Evolutionary conservation across 257 asterid genomes (phyloP).

Genomic region (Scutellaria minor): DNA sequence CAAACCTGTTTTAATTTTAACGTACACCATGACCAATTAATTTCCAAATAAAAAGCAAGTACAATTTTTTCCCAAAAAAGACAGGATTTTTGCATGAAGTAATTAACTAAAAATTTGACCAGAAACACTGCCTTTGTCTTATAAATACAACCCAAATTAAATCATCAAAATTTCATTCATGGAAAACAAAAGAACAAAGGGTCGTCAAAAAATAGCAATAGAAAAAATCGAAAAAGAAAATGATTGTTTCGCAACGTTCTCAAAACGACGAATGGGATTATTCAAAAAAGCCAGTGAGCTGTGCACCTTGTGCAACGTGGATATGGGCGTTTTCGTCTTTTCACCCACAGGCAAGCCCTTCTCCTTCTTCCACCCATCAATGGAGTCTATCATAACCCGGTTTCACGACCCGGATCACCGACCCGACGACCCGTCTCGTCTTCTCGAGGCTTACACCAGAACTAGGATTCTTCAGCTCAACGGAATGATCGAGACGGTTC

Average conservation of each 20-base stretch:
- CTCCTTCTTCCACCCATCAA: slow-evolving; percentile 51
- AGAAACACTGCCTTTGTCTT: neutral
- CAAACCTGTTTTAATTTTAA: neutral
- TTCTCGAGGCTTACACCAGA: slow-evolving; percentile 34
- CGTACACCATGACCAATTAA: neutral
- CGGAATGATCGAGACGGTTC: slow-evolving; percentile 1
- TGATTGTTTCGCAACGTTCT: slow-evolving; percentile 35
- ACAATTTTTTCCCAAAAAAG: neutral
- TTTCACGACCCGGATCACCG: neutral
- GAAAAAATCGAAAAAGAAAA: slow-evolving; percentile 31
- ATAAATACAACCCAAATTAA: neutral
- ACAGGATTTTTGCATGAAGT: neutral
- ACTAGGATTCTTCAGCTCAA: slow-evolving; percentile 33
- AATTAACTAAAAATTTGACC: slow-evolving; percentile 15
- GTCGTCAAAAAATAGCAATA: slow-evolving; percentile 43
- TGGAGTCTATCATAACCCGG: slow-evolving; percentile 22
- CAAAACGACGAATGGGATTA: slow-evolving; percentile 40
- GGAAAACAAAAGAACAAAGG: slow-evolving; percentile 37
- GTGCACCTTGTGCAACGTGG: slow-evolving; percentile 36
- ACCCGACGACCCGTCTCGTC: neutral
- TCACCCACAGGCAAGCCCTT: slow-evolving; percentile 54
- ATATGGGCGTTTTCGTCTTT: slow-evolving; percentile 37
- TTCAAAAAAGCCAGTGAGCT: slow-evolving; percentile 45
- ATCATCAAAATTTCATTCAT: neutral
- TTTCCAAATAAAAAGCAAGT: neutral